Conservation (phyloP, 768 basidiomycete genomes). For the Tulasnella sp. region DNA sequence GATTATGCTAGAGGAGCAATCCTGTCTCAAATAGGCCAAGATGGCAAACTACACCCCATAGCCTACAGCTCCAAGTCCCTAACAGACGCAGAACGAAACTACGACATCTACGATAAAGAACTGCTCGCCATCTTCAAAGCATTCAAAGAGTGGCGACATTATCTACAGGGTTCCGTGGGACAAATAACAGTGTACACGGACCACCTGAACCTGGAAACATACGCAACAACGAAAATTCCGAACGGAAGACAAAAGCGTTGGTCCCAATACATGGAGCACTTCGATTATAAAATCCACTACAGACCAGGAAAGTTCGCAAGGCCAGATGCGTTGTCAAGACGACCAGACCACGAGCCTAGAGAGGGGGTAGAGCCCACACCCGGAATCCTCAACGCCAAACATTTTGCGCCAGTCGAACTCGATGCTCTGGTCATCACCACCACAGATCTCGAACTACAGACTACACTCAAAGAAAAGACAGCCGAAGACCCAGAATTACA, state of each 20-base stretch:
- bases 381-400: not conserved
- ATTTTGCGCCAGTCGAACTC: not conserved
- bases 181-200: not conserved
- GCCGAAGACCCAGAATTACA: too few relatives aligned
- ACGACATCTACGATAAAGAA: conserved; percentile 18
- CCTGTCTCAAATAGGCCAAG: not conserved
- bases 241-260: not conserved
- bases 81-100: not conserved
- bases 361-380: not conserved
- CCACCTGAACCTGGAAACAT: not conserved
- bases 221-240: not conserved
- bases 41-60: not conserved
- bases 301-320: not conserved
- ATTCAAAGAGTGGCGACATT: not conserved
- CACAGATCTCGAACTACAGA: not conserved
- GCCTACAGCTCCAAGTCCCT: not conserved
- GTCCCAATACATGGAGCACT: too few relatives aligned
- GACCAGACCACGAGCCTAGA: not conserved
- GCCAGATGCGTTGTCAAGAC: not conserved
- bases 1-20: not conserved
- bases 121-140: not conserved
- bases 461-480: not conserved
- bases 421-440: not conserved
- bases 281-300: not conserved
- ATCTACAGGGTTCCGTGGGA: not conserved